Percentiles rank a stretch among this genome's conserved stretches.
phyloP scores from a whole-genome alignment of 805 yeast species.

The Myxozyma neotropica region DNA sequence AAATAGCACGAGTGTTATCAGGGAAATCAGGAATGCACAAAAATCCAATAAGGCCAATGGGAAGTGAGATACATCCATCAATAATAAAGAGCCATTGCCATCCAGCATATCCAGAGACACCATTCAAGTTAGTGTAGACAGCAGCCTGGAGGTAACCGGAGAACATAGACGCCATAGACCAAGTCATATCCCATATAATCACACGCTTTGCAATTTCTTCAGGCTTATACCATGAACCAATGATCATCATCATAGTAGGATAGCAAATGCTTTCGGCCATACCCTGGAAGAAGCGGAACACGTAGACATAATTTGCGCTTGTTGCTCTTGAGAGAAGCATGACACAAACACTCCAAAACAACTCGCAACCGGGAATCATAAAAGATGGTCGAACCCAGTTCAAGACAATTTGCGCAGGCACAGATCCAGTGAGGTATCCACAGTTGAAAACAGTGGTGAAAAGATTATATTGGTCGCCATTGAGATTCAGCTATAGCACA shows the following conservation, averaged over 20 bases:
- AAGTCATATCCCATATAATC: constrained; percentile 62
- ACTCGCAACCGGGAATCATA: constrained; percentile 57
- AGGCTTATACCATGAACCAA: constrained; percentile 62
- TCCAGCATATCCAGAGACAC: constrained; percentile 56
- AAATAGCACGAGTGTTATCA: constrained; percentile 53
- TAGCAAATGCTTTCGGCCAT: constrained; percentile 65
- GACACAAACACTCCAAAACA: constrained; percentile 70
- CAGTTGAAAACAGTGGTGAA: constrained; percentile 60
- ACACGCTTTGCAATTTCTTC: constrained; percentile 63
- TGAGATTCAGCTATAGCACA: constrained; percentile 47
- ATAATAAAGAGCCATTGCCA: constrained; percentile 78
- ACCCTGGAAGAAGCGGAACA: constrained; percentile 66
- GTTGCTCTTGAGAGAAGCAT: constrained; percentile 55
- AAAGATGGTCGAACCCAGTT: constrained; percentile 58
- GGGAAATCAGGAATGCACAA: constrained; percentile 71
- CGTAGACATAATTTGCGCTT: constrained; percentile 56
- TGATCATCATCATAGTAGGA: constrained; percentile 53
- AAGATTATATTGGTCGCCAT: constrained; percentile 62
- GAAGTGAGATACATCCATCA: constrained; percentile 62
- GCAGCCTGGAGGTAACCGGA: constrained; percentile 66
- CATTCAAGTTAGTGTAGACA: constrained; percentile 52
- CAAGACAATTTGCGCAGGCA: constrained; percentile 64
- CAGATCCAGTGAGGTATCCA: constrained; percentile 55
- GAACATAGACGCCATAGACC: constrained; percentile 62
- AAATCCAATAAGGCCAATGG: constrained; percentile 58